A percentile compares a stretch with the other conserved stretches of the same genome.
These are phyloP conservation scores for Hypoxylon lienhwacheense DNA, from an alignment of 495 filamentous ascomycete genomes.

Conservation along the genomic window DNA sequence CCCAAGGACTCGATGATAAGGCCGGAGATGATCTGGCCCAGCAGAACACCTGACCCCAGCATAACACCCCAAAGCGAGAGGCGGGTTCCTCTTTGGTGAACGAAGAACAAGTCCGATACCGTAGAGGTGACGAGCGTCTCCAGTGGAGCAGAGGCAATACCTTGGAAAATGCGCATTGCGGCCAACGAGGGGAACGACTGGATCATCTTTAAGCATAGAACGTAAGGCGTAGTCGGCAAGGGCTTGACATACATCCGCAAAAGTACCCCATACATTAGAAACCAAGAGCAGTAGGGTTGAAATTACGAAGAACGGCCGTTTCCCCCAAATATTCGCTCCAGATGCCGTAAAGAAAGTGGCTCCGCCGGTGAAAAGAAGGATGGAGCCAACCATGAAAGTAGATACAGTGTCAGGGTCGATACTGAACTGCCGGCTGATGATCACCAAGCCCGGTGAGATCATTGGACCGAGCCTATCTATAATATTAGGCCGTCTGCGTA, in stretches of 20 bases:
- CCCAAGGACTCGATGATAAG: constrained; percentile 42
- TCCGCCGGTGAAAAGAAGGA: constrained; percentile 38
- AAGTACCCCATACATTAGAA: constrained; percentile 41
- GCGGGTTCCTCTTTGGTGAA: constrained; percentile 44
- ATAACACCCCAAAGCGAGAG: constrained; percentile 32
- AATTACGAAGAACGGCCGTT: constrained; percentile 44
- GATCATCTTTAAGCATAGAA: constrained; percentile 1
- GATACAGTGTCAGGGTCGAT: constrained; percentile 37
- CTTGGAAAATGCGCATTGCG: constrained; percentile 55
- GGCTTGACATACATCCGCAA: constrained; percentile 27
- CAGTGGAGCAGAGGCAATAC: constrained; percentile 59
- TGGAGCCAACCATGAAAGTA: constrained; percentile 40
- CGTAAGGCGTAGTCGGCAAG: not conserved
- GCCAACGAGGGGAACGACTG: constrained; percentile 40
- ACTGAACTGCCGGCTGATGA: constrained; percentile 35
- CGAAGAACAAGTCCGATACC: constrained; percentile 61
- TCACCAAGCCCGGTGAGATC: constrained; percentile 33
- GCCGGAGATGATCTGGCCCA: constrained; percentile 46
- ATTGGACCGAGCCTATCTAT: constrained; percentile 26
- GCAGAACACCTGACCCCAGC: constrained; percentile 35
- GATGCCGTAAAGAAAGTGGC: constrained; percentile 43
- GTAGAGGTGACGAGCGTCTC: constrained; percentile 61
- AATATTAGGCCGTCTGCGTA: constrained; percentile 3
- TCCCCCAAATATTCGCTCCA: constrained; percentile 43
- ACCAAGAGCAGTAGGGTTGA: constrained; percentile 33